Base-by-base conservation (phyloP, 352 stramenopile species). In the Phytophthora quininea region DNA sequence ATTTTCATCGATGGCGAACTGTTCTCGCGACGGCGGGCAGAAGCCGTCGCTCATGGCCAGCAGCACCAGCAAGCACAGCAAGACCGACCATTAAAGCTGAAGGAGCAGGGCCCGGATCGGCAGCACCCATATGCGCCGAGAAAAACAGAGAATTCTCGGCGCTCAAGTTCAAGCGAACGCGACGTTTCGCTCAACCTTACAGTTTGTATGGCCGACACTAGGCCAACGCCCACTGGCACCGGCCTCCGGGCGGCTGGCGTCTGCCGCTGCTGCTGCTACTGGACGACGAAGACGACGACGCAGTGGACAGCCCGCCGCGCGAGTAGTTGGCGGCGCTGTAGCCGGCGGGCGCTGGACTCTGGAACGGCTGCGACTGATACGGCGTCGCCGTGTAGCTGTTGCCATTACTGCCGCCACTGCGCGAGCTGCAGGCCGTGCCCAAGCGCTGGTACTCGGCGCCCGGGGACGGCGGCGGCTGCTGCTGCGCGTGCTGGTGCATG, bases 171-270 rank as follows among this genome's bases (percentile, higher is more conserved):
- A 24, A 24, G 19, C 19, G 19, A 0, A 24, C 19, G 19, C 19
- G 19, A 24, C 19, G 19, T 24, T 24, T 24, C 19, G 19, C 19
- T 24, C 19, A 40, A n/a, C 10, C 19, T 1, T 47, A 4, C 0
- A n/a, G 5, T 30, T 3, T 40, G 42, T 5, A 29, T 19, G 6
- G 19, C 19, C 11, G 10, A 10, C 10, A 45, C 69, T 33, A 74
- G 12, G 58, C 66, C 38, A 74, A 73, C 8, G 76, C 84, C 82
- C 84, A 92, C 59, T 90, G 86, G 35, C 72, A 89, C 49, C 69
- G 80, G 3, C 84, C 82, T 31, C 84, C 84, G 0, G 84, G 84
- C 35, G 84, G 80, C 46, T 92, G 43, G 14, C 6, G 84, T 54
- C 84, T 73, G 51, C 67, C 62, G 3, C 60, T 48, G 38, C 45